Conservation (phyloP, 2,329 filamentous ascomycete genomes). For the Colletotrichum sansevieriae region DNA sequence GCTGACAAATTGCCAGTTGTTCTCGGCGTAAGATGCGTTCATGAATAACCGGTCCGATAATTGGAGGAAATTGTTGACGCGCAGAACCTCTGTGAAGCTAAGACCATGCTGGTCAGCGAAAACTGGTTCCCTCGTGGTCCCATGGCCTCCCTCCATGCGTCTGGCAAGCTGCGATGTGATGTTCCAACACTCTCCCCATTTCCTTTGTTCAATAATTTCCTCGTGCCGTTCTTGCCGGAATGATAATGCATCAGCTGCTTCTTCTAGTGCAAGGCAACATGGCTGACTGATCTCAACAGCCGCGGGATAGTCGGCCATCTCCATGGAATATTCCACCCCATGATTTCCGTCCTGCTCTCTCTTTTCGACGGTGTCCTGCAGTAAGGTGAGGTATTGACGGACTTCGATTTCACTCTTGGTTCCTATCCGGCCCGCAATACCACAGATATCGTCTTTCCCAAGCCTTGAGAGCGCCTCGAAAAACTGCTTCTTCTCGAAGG, state of each 20-base stretch:
- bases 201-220: constrained; percentile 67
- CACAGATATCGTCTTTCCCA: constrained; percentile 71
- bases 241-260: constrained; percentile 75
- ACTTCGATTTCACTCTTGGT: constrained; percentile 84
- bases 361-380: constrained; percentile 64
- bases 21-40: constrained; percentile 72
- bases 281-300: constrained; percentile 78
- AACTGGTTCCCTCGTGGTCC: constrained; percentile 16
- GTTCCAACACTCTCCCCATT: constrained; percentile 76
- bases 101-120: constrained; percentile 48
- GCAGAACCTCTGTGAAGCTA: constrained; percentile 69
- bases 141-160: constrained; percentile 40
- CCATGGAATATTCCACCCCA: constrained; percentile 50
- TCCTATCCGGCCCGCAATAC: constrained; percentile 72
- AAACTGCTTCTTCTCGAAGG: constrained; percentile 77
- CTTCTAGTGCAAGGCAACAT: constrained; percentile 75
- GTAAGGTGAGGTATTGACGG: constrained; percentile 73
- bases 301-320: constrained; percentile 72
- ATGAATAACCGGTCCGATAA: constrained; percentile 80
- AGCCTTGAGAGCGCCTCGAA: constrained; percentile 75
- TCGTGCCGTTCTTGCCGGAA: constrained; percentile 75
- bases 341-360: constrained; percentile 51
- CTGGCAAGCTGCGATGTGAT: constrained; percentile 61
- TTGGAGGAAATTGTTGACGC: constrained; percentile 69
- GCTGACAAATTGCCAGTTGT: constrained; percentile 76